Conservation (phyloP, 106 monocot species). For the Allium sativum region DNA sequence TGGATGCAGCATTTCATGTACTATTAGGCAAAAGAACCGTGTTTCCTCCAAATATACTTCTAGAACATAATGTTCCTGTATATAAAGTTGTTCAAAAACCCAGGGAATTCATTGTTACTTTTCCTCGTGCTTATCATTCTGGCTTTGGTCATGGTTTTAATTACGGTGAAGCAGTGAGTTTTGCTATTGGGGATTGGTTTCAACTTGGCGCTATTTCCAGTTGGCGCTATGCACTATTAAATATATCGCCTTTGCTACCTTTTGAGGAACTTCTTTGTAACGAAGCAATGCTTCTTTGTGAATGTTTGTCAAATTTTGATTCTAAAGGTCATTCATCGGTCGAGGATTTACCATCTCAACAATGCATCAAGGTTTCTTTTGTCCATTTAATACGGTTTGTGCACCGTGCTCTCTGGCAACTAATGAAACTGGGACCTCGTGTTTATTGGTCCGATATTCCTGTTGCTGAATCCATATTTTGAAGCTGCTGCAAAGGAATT, state of each 20-base stretch:
- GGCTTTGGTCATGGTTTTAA: slow-evolving; percentile 99
- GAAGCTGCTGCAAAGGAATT: slow-evolving; percentile 32
- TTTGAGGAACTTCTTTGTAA: slow-evolving; percentile 87
- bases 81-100: slow-evolving; percentile 91
- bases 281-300: slow-evolving; percentile 52
- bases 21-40: slow-evolving; percentile 89
- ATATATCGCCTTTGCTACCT: slow-evolving; percentile 62
- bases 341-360: slow-evolving; percentile 28
- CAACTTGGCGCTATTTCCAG: too few species aligned
- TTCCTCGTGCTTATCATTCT: slow-evolving; percentile 94
- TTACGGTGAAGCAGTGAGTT: slow-evolving; percentile 96
- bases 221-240: slow-evolving; percentile 66
- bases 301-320: slow-evolving; percentile 6
- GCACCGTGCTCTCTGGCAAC: slow-evolving; percentile 31
- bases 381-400: slow-evolving; percentile 53
- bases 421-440: slow-evolving; percentile 31
- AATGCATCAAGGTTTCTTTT: slow-evolving; percentile 40
- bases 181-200: too few species aligned
- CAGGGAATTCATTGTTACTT: slow-evolving; percentile 85
- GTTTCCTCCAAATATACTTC: slow-evolving; percentile 80
- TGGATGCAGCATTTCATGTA: slow-evolving; percentile 74
- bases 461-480: slow-evolving; percentile 27
- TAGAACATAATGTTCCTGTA: slow-evolving; percentile 79
- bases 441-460: slow-evolving; percentile 12
- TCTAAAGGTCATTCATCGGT: slow-evolving; percentile 2